These are phyloP conservation scores for Phoma sp. DNA, from an alignment of 2,329 filamentous ascomycete genomes.

Conservation along the genomic window DNA sequence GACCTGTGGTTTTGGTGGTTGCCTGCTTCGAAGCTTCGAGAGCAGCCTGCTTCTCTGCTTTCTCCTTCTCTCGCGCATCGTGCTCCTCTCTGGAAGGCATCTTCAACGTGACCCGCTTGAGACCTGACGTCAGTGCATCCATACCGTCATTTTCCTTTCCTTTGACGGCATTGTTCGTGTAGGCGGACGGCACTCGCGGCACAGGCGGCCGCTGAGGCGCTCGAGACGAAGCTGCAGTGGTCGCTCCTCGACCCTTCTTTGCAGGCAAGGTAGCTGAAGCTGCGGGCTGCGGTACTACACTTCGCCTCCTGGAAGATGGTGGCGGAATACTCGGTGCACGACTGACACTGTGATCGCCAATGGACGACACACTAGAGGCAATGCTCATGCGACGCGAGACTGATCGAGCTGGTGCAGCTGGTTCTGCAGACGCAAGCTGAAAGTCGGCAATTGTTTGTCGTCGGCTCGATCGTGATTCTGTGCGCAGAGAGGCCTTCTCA, in stretches of 20 bases:
- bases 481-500: slow-evolving; percentile 32
- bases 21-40: slow-evolving; percentile 43
- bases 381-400: slow-evolving; percentile 53
- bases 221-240: slow-evolving; percentile 44
- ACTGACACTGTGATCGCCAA: slow-evolving; percentile 41
- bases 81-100: slow-evolving; percentile 64
- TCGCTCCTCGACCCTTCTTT: slow-evolving; percentile 66
- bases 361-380: slow-evolving; percentile 52
- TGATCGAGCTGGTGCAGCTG: slow-evolving; percentile 27
- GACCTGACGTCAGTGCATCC: slow-evolving; percentile 58
- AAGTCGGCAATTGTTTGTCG: slow-evolving; percentile 52
- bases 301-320: slow-evolving; percentile 47
- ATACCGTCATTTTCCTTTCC: slow-evolving; percentile 48
- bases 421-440: slow-evolving; percentile 32
- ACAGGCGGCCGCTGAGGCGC: slow-evolving; percentile 48
- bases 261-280: slow-evolving; percentile 53
- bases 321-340: slow-evolving; percentile 44
- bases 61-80: slow-evolving; percentile 58
- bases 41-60: slow-evolving; percentile 51
- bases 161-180: slow-evolving; percentile 33
- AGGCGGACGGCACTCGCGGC: slow-evolving; percentile 50
- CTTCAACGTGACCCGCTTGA: slow-evolving; percentile 66
- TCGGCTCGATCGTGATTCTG: slow-evolving; percentile 38
- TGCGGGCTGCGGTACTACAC: slow-evolving; percentile 28
- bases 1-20: slow-evolving; percentile 26